A percentile compares a stretch with the other conserved stretches of the same genome.
These are phyloP conservation scores for Aureobasidium melanogenum DNA, from an alignment of 2,329 filamentous ascomycete genomes.

Conservation along the genomic window DNA sequence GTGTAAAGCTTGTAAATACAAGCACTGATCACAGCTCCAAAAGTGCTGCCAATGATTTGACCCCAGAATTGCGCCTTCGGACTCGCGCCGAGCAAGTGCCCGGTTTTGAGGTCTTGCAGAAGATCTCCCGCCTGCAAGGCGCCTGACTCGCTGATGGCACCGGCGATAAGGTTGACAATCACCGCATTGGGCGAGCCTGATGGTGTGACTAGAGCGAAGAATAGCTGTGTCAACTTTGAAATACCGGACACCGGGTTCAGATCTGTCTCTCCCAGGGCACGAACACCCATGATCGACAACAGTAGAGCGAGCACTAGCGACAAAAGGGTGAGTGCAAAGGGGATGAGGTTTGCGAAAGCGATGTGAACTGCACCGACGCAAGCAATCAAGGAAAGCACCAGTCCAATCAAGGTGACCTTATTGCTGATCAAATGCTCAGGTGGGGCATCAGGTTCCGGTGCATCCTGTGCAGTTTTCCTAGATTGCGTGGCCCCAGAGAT, in stretches of 20 bases:
- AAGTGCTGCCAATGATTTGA: constrained; percentile 80
- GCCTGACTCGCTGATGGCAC: constrained; percentile 75
- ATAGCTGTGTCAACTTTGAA: constrained; percentile 88
- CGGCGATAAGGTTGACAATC: constrained; percentile 90
- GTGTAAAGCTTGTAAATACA: constrained; percentile 86
- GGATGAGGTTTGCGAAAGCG: constrained; percentile 75
- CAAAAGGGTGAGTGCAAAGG: constrained; percentile 72
- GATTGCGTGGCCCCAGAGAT: neutral
- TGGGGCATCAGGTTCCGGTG: constrained; percentile 67
- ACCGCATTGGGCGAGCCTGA: constrained; percentile 72
- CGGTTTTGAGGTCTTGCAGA: constrained; percentile 95
- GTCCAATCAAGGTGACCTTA: constrained; percentile 62
- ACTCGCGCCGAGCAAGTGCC: constrained; percentile 82
- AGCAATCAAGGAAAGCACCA: constrained; percentile 65
- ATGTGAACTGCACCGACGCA: constrained; percentile 75
- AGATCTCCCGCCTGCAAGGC: constrained; percentile 92
- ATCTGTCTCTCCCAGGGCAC: constrained; percentile 70
- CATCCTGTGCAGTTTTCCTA: constrained; percentile 23
- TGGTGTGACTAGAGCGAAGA: constrained; percentile 87
- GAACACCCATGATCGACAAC: constrained; percentile 55
- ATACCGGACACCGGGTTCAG: constrained; percentile 95
- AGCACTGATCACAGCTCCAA: constrained; percentile 78
- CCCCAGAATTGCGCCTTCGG: constrained; percentile 96
- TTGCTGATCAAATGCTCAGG: constrained; percentile 70
- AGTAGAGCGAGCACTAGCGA: constrained; percentile 70